Conservation (phyloP, 1,139 yeast genomes). For the Ogataea hybrid region DNA sequence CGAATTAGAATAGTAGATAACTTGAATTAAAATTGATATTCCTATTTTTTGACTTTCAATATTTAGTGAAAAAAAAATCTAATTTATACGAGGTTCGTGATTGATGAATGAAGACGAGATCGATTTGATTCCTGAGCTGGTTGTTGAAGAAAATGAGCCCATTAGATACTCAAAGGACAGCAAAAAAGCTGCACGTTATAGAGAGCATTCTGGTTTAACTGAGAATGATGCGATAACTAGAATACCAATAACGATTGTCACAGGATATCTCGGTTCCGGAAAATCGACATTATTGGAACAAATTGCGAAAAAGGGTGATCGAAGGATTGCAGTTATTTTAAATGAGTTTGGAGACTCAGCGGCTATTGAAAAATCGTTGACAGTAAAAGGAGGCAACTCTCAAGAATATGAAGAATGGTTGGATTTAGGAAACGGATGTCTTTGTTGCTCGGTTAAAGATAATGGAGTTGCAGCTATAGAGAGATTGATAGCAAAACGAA, state of each 20-base stretch:
- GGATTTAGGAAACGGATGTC: conserved; percentile 93
- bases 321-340: conserved; percentile 81
- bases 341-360: conserved; percentile 91
- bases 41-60: too few relatives aligned
- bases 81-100: too few relatives aligned
- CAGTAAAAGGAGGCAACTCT: conserved; percentile 62
- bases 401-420: conserved; percentile 85
- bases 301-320: conserved; percentile 66
- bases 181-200: conserved; percentile 14
- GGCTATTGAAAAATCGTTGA: conserved; percentile 83
- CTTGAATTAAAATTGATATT: too few relatives aligned
- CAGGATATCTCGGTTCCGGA: conserved; percentile 96
- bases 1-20: too few relatives aligned
- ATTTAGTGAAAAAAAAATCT: too few relatives aligned
- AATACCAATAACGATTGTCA: conserved; percentile 89
- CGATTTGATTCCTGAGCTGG: conserved; percentile 55
- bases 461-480: conserved; percentile 95
- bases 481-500: conserved; percentile 68
- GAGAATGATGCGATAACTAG: conserved; percentile 35
- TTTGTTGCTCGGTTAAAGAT: conserved; percentile 94
- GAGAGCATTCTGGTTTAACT: conserved; percentile 20
- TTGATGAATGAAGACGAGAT: conserved; percentile 9
- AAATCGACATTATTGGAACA: conserved; percentile 80
- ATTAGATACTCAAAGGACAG: conserved; percentile 20
- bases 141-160: conserved; percentile 33